phyloP scores from a whole-genome alignment of 768 basidiomycete species.

The Psilocybe sp. region DNA sequence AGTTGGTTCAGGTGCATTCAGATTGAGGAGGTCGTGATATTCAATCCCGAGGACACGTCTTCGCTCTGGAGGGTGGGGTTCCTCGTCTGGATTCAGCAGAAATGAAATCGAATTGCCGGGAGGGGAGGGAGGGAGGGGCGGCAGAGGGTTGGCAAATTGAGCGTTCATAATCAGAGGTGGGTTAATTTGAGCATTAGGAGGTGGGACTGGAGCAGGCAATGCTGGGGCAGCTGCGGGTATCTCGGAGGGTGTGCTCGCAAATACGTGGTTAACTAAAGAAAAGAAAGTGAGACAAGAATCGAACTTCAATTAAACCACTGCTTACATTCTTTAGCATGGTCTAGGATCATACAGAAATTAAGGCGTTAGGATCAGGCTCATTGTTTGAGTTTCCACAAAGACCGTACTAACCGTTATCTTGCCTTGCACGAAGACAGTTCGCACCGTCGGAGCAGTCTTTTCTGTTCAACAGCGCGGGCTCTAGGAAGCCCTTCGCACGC shows the following conservation, averaged over 20 bases:
- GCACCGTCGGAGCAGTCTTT: constrained; percentile 69
- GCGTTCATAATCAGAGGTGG: not conserved
- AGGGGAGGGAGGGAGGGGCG: constrained; percentile 10
- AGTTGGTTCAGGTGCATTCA: no score
- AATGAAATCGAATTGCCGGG: constrained; percentile 22
- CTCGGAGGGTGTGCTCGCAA: constrained; percentile 13
- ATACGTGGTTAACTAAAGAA: constrained; percentile 40
- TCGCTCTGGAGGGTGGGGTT: not conserved
- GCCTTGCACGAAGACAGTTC: constrained; percentile 58
- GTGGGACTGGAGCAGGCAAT: not conserved
- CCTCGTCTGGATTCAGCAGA: constrained; percentile 22
- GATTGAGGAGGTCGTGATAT: no score
- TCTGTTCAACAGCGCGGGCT: constrained; percentile 50
- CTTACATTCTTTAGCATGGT: constrained; percentile 77
- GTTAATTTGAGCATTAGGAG: not conserved
- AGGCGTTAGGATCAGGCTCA: not conserved
- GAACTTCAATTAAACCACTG: constrained; percentile 7
- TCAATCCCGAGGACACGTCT: no score
- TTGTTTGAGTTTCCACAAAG: not conserved
- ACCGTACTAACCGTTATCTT: constrained; percentile 49
- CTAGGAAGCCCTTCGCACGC: constrained; percentile 65
- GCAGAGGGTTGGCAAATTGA: not conserved
- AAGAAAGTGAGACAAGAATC: constrained; percentile 1
- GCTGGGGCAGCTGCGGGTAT: constrained; percentile 1
- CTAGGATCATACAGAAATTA: constrained; percentile 28